These are phyloP conservation scores for Sporobolus alterniflorus DNA, from an alignment of 202 grass and related monocot genomes.

Conservation along the genomic window DNA sequence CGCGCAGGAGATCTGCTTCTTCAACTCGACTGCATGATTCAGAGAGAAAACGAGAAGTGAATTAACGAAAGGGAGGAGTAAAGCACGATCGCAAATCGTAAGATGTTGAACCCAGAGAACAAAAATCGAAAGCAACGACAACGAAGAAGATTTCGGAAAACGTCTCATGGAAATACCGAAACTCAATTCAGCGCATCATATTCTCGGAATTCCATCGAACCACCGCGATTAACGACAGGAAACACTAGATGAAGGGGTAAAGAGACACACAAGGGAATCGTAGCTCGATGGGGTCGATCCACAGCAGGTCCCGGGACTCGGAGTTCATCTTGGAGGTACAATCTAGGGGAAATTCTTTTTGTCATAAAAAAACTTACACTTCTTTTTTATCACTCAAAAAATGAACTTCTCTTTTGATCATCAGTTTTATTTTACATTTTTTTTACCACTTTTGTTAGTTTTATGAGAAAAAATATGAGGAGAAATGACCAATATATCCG, in stretches of 20 bases:
- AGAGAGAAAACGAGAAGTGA: not conserved
- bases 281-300: slow-evolving; percentile 81
- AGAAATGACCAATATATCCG: too few relatives aligned
- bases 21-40: slow-evolving; percentile 66
- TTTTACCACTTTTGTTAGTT: too few relatives aligned
- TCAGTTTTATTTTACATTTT: too few relatives aligned
- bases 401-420: too few relatives aligned
- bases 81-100: not conserved
- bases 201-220: not conserved
- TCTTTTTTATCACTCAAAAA: too few relatives aligned
- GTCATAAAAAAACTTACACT: too few relatives aligned
- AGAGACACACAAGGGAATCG: slow-evolving; percentile 70
- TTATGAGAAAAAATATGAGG: too few relatives aligned
- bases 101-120: not conserved
- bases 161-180: not conserved
- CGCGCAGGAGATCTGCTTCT: slow-evolving; percentile 89
- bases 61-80: slow-evolving; percentile 1
- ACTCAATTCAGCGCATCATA: not conserved
- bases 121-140: not conserved
- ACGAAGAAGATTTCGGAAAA: not conserved
- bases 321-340: slow-evolving; percentile 33
- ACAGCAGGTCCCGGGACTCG: slow-evolving; percentile 60
- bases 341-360: too few relatives aligned
- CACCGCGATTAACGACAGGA: not conserved
- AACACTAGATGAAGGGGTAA: not conserved